phyloP scores from a whole-genome alignment of 2,329 filamentous ascomycete species.

The Sphaceloma murrayae region DNA sequence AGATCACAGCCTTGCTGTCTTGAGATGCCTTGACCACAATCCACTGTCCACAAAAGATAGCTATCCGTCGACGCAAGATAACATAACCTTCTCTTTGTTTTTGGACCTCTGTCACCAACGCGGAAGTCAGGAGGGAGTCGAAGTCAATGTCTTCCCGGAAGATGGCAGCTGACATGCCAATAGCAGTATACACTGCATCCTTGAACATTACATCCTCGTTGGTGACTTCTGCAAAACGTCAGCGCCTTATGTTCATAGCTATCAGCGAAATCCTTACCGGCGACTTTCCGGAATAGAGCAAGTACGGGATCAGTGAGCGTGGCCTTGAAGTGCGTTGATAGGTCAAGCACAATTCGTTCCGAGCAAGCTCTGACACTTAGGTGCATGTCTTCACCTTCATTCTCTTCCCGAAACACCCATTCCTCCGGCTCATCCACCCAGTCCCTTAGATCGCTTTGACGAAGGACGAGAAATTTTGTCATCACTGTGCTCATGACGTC shows the following conservation, averaged over 20 bases:
- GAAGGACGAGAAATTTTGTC: slow-evolving; percentile 79
- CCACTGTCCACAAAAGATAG: slow-evolving; percentile 86
- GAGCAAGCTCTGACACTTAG: slow-evolving; percentile 87
- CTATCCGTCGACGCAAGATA: slow-evolving; percentile 75
- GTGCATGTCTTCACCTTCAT: slow-evolving; percentile 75
- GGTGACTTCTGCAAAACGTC: slow-evolving; percentile 36
- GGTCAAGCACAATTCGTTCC: slow-evolving; percentile 85
- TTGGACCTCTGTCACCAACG: slow-evolving; percentile 70
- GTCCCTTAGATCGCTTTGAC: slow-evolving; percentile 71
- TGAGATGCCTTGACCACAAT: slow-evolving; percentile 65
- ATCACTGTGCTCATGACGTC: slow-evolving; percentile 79
- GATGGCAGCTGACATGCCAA: slow-evolving; percentile 74
- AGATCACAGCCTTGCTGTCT: slow-evolving; percentile 62
- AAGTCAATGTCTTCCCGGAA: slow-evolving; percentile 72
- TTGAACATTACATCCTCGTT: slow-evolving; percentile 70
- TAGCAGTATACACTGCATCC: slow-evolving; percentile 87
- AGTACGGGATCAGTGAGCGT: slow-evolving; percentile 71
- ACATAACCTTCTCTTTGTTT: slow-evolving; percentile 58
- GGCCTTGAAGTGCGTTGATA: slow-evolving; percentile 80
- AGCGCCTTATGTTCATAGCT: slow-evolving; percentile 5
- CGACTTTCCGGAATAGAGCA: slow-evolving; percentile 70
- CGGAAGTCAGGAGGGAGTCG: slow-evolving; percentile 64
- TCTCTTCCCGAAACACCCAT: slow-evolving; percentile 83
- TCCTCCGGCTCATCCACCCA: slow-evolving; percentile 95
- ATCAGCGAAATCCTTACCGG: slow-evolving; percentile 43